Percentiles rank a stretch among this genome's conserved stretches.
phyloP scores from a whole-genome alignment of 352 stramenopile genomes.

The Peronospora farinosa region DNA sequence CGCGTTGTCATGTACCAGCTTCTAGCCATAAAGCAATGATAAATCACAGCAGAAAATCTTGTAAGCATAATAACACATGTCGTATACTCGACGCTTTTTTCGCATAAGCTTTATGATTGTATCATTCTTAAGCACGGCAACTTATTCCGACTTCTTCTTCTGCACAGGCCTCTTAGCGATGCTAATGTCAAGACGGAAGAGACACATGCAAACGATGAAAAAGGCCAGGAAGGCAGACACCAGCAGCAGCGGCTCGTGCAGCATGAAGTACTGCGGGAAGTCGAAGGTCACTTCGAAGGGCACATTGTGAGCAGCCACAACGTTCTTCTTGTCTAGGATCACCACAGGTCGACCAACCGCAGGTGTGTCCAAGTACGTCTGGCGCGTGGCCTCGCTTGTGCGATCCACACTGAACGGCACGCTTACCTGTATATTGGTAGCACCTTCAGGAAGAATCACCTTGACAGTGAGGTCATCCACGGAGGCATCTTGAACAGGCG shows the following conservation, averaged over 20 bases:
- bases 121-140: conserved; percentile 12
- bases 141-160: conserved; percentile 71
- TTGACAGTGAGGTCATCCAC: conserved; percentile 86
- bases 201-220: conserved; percentile 80
- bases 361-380: conserved; percentile 84
- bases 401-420: conserved; percentile 68
- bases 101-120: conserved; percentile 9
- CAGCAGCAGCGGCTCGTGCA: conserved; percentile 83
- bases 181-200: conserved; percentile 81
- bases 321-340: conserved; percentile 78
- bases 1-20: not conserved
- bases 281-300: conserved; percentile 85
- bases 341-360: conserved; percentile 73
- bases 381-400: conserved; percentile 48
- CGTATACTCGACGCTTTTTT: conserved; percentile 4
- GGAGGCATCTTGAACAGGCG: conserved; percentile 61
- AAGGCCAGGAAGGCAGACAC: conserved; percentile 77
- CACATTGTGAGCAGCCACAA: conserved; percentile 79
- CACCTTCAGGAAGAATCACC: conserved; percentile 81
- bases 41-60: not conserved
- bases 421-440: conserved; percentile 69
- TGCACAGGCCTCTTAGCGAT: conserved; percentile 38
- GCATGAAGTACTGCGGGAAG: conserved; percentile 72
- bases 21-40: not conserved
- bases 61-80: not conserved